phyloP scores from a whole-genome alignment of 352 stramenopile species.

The Pythium pyrilobum region DNA sequence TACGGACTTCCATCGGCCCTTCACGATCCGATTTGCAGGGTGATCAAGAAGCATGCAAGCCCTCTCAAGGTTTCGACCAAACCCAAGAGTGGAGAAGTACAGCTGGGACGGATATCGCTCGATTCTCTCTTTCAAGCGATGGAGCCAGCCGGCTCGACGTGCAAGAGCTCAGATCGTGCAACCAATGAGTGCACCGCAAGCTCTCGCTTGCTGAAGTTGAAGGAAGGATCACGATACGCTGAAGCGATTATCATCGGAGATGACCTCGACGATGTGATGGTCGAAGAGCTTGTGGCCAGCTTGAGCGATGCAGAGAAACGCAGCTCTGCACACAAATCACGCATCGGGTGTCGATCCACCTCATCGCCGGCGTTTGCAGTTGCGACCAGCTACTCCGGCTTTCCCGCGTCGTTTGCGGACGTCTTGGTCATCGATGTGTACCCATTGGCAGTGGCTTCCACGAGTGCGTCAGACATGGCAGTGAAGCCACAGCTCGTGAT shows the following conservation, averaged over 20 bases:
- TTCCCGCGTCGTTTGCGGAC: constrained; percentile 1
- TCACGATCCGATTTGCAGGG: constrained; percentile 20
- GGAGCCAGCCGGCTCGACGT: too few relatives aligned
- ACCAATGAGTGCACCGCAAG: too few relatives aligned
- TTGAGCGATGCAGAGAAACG: neutral
- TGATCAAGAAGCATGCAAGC: constrained; percentile 23
- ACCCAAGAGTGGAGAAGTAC: neutral
- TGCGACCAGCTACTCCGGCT: constrained; percentile 2
- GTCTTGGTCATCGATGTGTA: constrained; percentile 5
- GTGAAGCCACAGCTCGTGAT: neutral
- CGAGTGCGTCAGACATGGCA: neutral
- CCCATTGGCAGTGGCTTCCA: neutral
- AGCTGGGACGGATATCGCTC: constrained; percentile 8
- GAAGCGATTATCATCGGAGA: too few relatives aligned
- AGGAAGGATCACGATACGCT: too few relatives aligned
- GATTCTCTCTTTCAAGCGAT: constrained; percentile 3
- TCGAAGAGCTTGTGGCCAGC: neutral
- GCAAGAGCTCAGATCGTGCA: too few relatives aligned
- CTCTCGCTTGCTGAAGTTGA: too few relatives aligned
- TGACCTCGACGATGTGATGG: too few relatives aligned
- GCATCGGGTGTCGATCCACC: neutral
- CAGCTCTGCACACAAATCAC: neutral
- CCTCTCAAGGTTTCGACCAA: neutral
- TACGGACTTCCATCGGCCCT: constrained; percentile 24
- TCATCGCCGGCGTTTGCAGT: neutral